Evolutionary conservation across 2,329 filamentous ascomycete species (phyloP), one percentile per base, ranked within the genome.

Genomic region (Neopestalotiopsis sp.): DNA sequence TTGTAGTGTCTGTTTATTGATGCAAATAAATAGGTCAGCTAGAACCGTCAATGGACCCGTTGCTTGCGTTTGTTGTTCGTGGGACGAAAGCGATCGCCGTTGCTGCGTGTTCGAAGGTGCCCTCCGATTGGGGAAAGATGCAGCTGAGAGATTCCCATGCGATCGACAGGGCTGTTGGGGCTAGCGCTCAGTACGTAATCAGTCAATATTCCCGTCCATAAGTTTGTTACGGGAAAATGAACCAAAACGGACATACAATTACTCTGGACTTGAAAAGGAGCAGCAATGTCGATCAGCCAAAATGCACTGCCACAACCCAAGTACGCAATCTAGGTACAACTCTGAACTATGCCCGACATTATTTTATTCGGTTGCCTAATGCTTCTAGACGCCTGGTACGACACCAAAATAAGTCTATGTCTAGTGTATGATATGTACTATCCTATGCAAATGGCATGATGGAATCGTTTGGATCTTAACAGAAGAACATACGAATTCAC

Each of bases 261-360:
- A 61, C 13, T 53, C 17, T 53, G 45, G 17, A 53, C 45, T n/a
- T 20, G n/a, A 53, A 53, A 53, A 53, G 45, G 45, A 53, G 45
- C 45, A 53, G n/a, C 45, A 53, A 53, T 17, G 45, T n/a, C 45
- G 45, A 53, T 53, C 45, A 53, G 5, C n/a, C 45, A 10, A 53
- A 30, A 34, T 61, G 57, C 57, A 61, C 57, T 61, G 32, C 57
- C 32, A 61, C 57, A 30, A 61, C 57, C 32, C 57, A 14, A 32
- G 24, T 61, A 34, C 57, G 57, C 30, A 30, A 30, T 24, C 20
- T 30, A 13, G 10, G n/a, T 10, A 34, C n/a, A 3, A n/a, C 5
- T 17, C 2, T 7, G 9, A 20, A n/a, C 45, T 7, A 17, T 53
- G n/a, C 24, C 24, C 24, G 24, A 28, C 24, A 28, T 28, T 28